These are phyloP conservation scores for Hypsizygus ulmarius DNA, from an alignment of 1,284 basidiomycete genomes.

Conservation along the genomic window DNA sequence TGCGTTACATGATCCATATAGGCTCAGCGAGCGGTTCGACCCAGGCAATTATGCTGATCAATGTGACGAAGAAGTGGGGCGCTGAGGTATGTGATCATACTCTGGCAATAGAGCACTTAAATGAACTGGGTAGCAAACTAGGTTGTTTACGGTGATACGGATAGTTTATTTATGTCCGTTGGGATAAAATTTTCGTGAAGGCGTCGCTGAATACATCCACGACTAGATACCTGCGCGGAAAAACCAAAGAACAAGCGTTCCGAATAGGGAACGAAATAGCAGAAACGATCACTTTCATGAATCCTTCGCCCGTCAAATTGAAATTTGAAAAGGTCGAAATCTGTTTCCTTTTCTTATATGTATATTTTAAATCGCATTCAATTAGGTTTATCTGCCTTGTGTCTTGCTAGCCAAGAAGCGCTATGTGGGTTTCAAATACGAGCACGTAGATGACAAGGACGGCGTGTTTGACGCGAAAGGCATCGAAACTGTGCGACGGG, in stretches of 20 bases:
- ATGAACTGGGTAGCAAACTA: slow-evolving; percentile 16
- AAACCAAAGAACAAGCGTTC: slow-evolving; percentile 92
- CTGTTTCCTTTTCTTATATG: not conserved
- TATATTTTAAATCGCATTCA: not conserved
- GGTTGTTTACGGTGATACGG: slow-evolving; percentile 98
- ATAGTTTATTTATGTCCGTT: slow-evolving; percentile 81
- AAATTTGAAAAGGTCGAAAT: slow-evolving; percentile 90
- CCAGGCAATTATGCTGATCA: slow-evolving; percentile 83
- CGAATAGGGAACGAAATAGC: slow-evolving; percentile 91
- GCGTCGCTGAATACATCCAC: not conserved
- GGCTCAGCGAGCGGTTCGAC: slow-evolving; percentile 1
- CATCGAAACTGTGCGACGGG: slow-evolving; percentile 93
- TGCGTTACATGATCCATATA: not conserved
- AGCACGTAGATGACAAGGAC: slow-evolving; percentile 73
- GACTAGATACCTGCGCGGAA: slow-evolving; percentile 71
- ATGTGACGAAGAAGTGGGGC: slow-evolving; percentile 80
- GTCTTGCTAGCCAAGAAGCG: slow-evolving; percentile 95
- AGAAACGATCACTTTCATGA: slow-evolving; percentile 79
- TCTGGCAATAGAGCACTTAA: not conserved
- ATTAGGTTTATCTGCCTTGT: slow-evolving; percentile 88
- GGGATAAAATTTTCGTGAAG: not conserved
- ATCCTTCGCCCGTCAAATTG: slow-evolving; percentile 90
- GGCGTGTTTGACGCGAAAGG: slow-evolving; percentile 96
- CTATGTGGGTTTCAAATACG: slow-evolving; percentile 96
- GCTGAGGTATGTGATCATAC: slow-evolving; percentile 52